phyloP scores from a whole-genome alignment of 441 rosid genomes.

The Croton setiger region DNA sequence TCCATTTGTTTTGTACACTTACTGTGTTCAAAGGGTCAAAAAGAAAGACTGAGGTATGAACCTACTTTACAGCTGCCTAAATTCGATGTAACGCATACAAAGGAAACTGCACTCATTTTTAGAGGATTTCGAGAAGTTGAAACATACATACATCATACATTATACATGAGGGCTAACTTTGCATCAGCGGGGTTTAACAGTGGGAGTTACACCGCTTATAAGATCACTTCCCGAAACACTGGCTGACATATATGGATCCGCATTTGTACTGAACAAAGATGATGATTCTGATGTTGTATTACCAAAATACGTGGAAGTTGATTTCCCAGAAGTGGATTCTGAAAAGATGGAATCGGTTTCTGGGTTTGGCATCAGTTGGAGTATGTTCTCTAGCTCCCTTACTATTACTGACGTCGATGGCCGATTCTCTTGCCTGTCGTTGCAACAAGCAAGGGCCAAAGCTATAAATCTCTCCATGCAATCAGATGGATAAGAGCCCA shows the following conservation, averaged over 20 bases:
- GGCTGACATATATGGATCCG: conserved; percentile 33
- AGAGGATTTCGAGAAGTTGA: neutral
- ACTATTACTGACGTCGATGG: conserved; percentile 69
- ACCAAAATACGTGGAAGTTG: conserved; percentile 21
- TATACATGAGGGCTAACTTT: too few relatives aligned
- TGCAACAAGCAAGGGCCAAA: conserved; percentile 65
- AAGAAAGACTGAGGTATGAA: neutral
- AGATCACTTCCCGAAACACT: conserved; percentile 67
- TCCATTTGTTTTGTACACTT: neutral
- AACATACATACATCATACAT: too few relatives aligned
- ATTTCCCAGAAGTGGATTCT: conserved; percentile 15
- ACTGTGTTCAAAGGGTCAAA: neutral
- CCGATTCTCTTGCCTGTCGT: conserved; percentile 61
- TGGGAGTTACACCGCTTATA: conserved; percentile 55
- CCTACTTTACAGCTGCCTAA: neutral
- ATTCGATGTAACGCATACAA: neutral
- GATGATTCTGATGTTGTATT: conserved; percentile 26
- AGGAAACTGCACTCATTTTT: neutral
- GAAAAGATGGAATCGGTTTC: conserved; percentile 19
- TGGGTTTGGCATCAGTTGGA: conserved; percentile 43
- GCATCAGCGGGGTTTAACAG: conserved; percentile 47
- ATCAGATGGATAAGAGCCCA: conserved; percentile 77
- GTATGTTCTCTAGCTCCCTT: conserved; percentile 65
- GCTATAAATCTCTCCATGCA: conserved; percentile 49
- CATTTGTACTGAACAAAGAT: conserved; percentile 37